A percentile compares a stretch with the other conserved stretches of the same genome.
These are phyloP conservation scores for Sutorius eximius DNA, from an alignment of 1,284 basidiomycete genomes.

Conservation along the genomic window DNA sequence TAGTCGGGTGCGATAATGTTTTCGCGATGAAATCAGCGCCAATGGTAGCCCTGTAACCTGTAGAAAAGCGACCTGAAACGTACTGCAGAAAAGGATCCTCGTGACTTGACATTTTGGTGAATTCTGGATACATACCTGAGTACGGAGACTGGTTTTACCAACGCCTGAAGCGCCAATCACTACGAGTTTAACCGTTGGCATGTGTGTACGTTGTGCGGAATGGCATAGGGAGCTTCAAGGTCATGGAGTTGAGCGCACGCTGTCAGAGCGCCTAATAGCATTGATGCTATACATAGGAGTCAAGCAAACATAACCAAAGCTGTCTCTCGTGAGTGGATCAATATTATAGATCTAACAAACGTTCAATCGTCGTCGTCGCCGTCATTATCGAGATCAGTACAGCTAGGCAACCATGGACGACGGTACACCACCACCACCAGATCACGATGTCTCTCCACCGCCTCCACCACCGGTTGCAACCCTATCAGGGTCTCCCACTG, in stretches of 20 bases:
- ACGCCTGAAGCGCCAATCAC: slow-evolving; percentile 76
- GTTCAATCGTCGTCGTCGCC: neutral
- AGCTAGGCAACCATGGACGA: slow-evolving; percentile 26
- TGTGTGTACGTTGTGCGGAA: slow-evolving; percentile 25
- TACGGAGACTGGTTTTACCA: slow-evolving; percentile 72
- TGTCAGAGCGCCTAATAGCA: neutral
- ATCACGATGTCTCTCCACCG: slow-evolving; percentile 39
- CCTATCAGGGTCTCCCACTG: slow-evolving; percentile 75
- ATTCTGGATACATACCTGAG: slow-evolving; percentile 50
- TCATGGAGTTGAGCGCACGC: slow-evolving; percentile 6
- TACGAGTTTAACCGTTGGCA: slow-evolving; percentile 74
- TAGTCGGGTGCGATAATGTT: slow-evolving; percentile 58
- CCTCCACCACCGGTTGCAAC: slow-evolving; percentile 46
- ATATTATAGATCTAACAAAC: neutral
- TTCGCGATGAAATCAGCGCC: slow-evolving; percentile 83
- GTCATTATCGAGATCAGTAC: slow-evolving; percentile 1
- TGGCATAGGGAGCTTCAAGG: slow-evolving; percentile 22
- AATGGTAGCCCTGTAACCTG: slow-evolving; percentile 77
- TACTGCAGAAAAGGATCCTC: slow-evolving; percentile 45
- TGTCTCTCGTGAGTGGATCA: neutral
- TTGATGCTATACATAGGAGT: slow-evolving; percentile 13
- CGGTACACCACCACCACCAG: slow-evolving; percentile 32
- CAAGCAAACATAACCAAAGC: slow-evolving; percentile 27
- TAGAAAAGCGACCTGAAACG: slow-evolving; percentile 71
- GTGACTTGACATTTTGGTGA: neutral